Evolutionary conservation across 306 rosid species (phyloP), one percentile per base, ranked within the genome.

Genomic region (Pterocarpus macrocarpus): DNA sequence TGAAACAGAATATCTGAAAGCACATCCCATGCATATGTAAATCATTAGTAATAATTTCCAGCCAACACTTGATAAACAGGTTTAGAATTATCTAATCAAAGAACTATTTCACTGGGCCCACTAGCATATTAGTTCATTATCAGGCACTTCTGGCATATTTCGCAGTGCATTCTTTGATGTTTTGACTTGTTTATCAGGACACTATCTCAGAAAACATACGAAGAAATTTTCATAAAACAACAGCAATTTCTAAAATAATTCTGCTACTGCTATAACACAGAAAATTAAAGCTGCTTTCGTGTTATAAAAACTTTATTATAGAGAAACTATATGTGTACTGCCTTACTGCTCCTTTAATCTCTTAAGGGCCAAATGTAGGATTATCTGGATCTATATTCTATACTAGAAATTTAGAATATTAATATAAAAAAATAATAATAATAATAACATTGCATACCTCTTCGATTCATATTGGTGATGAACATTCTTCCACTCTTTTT

Each of bases 101-200:
- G 15, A 43, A 43, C 15, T 44, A 17, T 68, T 43, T 4, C 71
- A 38, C 2, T n/a, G 34, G 32, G 53, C 33, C 33, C 15, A 61
- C 39, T 9, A 32, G 38, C 15, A 61, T 61, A 32, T 61, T 61
- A 30, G 39, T 66, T 15, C 47, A 15, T 66, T 6, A 66, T 73
- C 39, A 38, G 16, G 79, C 49, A 63, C 10, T 15, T 64, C 12
- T 45, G 71, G 71, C 71, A 62, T 65, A 41, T 15, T 30, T 47
- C 32, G 35, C 71, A 36, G 30, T 56, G 55, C 30, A 28, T 59
- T 0, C 12, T 59, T 64, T 76, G 50, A 7, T 47, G 4, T 14
- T 62, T 71, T 35, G 0, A 28, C 5, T 68, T 68, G 71, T 39
- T 16, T 28, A 41, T 41, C 55, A 35, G 55, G 6, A 32, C 16